Conservation (phyloP, 1,284 basidiomycete genomes). For the Trametes pubescens region DNA sequence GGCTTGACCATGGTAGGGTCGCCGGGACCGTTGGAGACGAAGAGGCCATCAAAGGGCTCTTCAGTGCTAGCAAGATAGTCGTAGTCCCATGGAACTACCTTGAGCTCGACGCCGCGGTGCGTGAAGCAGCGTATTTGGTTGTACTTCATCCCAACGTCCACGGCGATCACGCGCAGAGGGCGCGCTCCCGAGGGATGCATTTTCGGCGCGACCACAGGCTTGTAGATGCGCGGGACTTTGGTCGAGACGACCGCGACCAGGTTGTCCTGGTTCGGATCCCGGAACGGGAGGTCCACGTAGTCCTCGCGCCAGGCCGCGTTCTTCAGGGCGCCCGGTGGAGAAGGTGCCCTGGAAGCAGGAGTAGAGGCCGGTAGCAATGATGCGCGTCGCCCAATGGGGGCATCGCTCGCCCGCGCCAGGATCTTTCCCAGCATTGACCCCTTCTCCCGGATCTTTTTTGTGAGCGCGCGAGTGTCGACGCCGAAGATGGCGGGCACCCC, state of each 20-base stretch:
- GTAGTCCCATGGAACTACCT: constrained; percentile 98
- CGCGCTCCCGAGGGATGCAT: constrained; percentile 83
- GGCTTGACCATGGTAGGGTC: constrained; percentile 88
- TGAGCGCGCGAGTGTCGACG: constrained; percentile 96
- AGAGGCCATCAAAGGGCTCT: constrained; percentile 93
- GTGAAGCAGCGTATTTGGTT: constrained; percentile 99
- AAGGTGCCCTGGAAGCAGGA: constrained; percentile 60
- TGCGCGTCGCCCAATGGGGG: constrained; percentile 40
- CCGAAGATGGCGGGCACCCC: constrained; percentile 96
- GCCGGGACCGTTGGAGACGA: constrained; percentile 98
- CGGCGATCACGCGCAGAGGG: constrained; percentile 84
- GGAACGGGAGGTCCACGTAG: constrained; percentile 84
- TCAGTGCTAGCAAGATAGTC: constrained; percentile 82
- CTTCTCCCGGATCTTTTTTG: constrained; percentile 95
- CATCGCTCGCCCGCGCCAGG: constrained; percentile 64
- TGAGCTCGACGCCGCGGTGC: constrained; percentile 92
- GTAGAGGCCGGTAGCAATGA: constrained; percentile 43
- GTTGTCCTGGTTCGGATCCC: constrained; percentile 91
- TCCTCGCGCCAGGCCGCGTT: constrained; percentile 75
- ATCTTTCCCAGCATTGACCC: constrained; percentile 92
- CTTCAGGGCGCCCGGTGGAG: constrained; percentile 51
- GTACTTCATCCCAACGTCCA: constrained; percentile 99
- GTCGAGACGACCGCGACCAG: constrained; percentile 92
- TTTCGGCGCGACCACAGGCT: constrained; percentile 62
- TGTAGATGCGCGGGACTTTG: constrained; percentile 74